Conservation (phyloP, 176 grass and related monocot species). For the Triticum turgidum region DNA sequence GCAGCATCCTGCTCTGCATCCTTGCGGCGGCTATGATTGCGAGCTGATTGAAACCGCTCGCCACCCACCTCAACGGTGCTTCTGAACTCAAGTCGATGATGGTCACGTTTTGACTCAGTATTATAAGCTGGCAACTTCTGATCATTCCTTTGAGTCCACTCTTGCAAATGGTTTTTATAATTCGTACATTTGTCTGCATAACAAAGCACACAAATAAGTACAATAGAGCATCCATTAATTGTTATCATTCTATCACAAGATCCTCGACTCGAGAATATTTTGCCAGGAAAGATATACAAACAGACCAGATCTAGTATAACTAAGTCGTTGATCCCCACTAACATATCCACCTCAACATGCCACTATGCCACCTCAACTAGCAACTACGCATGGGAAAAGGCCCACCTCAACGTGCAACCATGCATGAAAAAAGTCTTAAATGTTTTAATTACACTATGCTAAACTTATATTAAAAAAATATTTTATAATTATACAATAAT, state of each 20-base stretch:
- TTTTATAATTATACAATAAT: no score
- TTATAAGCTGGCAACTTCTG: constrained; percentile 40
- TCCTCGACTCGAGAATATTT: constrained; percentile 2
- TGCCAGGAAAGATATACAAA: constrained; percentile 1
- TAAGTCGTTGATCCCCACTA: background rate
- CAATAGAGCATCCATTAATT: constrained; percentile 15
- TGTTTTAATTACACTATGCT: no score
- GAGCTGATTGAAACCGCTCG: constrained; percentile 34
- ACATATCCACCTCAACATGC: no score
- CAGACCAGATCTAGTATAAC: background rate
- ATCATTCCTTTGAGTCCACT: constrained; percentile 10
- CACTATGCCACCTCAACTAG: no score
- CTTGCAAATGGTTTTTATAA: constrained; percentile 49
- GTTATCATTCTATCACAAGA: constrained; percentile 6
- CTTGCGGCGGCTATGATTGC: constrained; percentile 44
- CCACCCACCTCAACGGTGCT: constrained; percentile 44
- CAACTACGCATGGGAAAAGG: no score
- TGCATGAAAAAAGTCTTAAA: no score
- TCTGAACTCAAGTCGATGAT: constrained; percentile 43
- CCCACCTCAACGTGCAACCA: no score
- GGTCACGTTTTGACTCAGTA: constrained; percentile 22
- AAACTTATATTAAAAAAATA: no score
- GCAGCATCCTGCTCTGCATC: constrained; percentile 65
- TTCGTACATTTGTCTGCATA: constrained; percentile 38
- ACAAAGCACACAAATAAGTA: background rate